phyloP scores from a whole-genome alignment of 495 filamentous ascomycete species.

The Penicillium odoratum region DNA sequence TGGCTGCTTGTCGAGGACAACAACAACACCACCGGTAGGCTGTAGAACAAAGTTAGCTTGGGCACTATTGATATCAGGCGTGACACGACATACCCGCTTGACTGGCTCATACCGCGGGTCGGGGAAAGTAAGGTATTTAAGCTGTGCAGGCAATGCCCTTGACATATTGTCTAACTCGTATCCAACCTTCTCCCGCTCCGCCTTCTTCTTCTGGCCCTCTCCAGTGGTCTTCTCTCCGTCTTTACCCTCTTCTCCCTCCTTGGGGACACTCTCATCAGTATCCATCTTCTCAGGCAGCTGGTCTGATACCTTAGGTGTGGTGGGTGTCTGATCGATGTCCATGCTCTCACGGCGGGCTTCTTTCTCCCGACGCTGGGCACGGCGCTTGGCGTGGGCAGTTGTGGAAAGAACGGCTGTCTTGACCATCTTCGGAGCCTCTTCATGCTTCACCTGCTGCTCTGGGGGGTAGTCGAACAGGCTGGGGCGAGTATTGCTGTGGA shows the following conservation, averaged over 20 bases:
- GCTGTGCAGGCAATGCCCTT: constrained; percentile 85
- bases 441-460: constrained; percentile 88
- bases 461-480: constrained; percentile 98
- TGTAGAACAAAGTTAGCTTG: constrained; percentile 50
- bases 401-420: constrained; percentile 96
- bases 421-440: constrained; percentile 90
- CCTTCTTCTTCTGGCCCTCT: constrained; percentile 71
- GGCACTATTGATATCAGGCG: not conserved
- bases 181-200: constrained; percentile 94
- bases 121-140: constrained; percentile 90
- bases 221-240: constrained; percentile 62
- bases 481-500: constrained; percentile 89
- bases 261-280: constrained; percentile 69
- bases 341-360: constrained; percentile 77
- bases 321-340: constrained; percentile 79
- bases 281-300: constrained; percentile 83
- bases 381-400: constrained; percentile 93
- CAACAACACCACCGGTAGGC: constrained; percentile 91
- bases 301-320: constrained; percentile 70
- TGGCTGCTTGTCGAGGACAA: constrained; percentile 83
- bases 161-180: constrained; percentile 98
- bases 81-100: constrained; percentile 70
- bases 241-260: constrained; percentile 57
- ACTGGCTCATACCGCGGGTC: constrained; percentile 89
- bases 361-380: constrained; percentile 73